Evolutionary conservation across 768 basidiomycete genomes (phyloP).

Genomic region (Leccinum pellstonianum): DNA sequence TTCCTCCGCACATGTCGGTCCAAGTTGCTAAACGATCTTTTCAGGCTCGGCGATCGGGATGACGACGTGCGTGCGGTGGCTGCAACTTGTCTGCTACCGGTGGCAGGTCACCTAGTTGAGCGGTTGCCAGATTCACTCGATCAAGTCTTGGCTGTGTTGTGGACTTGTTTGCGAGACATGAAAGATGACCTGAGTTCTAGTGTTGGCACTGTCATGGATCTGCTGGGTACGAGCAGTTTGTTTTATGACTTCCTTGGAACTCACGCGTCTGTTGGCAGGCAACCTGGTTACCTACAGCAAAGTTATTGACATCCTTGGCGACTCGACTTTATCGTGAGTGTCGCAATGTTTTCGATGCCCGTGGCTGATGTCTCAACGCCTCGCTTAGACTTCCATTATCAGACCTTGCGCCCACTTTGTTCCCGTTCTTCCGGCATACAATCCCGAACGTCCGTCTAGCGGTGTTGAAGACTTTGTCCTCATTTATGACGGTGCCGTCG

Average conservation of each 20-base stretch:
- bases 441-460: slow-evolving; percentile 91
- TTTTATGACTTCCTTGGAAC: background rate
- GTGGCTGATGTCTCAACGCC: slow-evolving; percentile 5
- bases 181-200: slow-evolving; percentile 97
- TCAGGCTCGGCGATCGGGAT: slow-evolving; percentile 82
- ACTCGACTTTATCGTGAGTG: slow-evolving; percentile 68
- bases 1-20: background rate
- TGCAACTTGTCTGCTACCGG: slow-evolving; percentile 85
- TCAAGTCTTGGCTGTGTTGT: slow-evolving; percentile 78
- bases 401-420: slow-evolving; percentile 82
- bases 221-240: slow-evolving; percentile 62
- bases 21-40: slow-evolving; percentile 11
- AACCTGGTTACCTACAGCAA: slow-evolving; percentile 76
- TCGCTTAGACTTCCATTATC: slow-evolving; percentile 67
- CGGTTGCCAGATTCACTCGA: slow-evolving; percentile 70
- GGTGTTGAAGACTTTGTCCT: slow-evolving; percentile 84
- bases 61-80: slow-evolving; percentile 97
- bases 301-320: slow-evolving; percentile 75
- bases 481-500: slow-evolving; percentile 77
- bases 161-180: slow-evolving; percentile 88
- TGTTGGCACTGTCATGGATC: slow-evolving; percentile 95
- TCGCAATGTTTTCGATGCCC: background rate
- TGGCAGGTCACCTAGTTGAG: slow-evolving; percentile 78
- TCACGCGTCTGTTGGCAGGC: slow-evolving; percentile 43
- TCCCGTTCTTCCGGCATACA: slow-evolving; percentile 97